These are phyloP conservation scores for Plasmodium fragile DNA, from an alignment of 169 alveolate species.

Conservation along the genomic window DNA sequence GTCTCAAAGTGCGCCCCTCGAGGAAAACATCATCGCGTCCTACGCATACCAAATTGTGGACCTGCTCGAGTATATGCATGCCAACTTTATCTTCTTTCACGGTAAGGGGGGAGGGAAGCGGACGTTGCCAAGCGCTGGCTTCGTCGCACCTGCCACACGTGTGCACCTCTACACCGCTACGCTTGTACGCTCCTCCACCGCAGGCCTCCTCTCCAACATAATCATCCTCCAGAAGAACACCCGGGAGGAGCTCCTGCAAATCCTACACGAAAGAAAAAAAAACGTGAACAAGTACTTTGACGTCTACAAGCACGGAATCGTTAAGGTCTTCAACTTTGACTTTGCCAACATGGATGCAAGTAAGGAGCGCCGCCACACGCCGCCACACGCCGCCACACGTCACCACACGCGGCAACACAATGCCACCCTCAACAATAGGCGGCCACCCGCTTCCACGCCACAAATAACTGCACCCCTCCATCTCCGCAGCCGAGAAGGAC, in stretches of 20 bases:
- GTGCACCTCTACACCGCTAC: background rate
- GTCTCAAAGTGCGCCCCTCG: slow-evolving; percentile 44
- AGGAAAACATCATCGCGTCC: slow-evolving; percentile 54
- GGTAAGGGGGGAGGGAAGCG: slow-evolving; percentile 31
- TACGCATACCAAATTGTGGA: slow-evolving; percentile 69
- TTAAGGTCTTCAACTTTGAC: slow-evolving; percentile 62
- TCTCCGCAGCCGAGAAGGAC: slow-evolving; percentile 42
- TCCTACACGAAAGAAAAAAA: slow-evolving; percentile 36
- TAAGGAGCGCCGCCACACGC: background rate
- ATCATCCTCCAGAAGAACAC: slow-evolving; percentile 65
- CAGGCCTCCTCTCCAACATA: slow-evolving; percentile 46
- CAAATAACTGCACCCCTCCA: background rate
- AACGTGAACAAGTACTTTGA: slow-evolving; percentile 55
- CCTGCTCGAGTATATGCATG: slow-evolving; percentile 61
- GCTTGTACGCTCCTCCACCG: too few species aligned
- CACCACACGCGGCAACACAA: too few species aligned
- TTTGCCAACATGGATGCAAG: slow-evolving; percentile 70
- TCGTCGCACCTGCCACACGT: background rate
- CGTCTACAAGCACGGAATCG: slow-evolving; percentile 64
- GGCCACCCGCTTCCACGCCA: too few species aligned
- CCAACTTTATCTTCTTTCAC: slow-evolving; percentile 55
- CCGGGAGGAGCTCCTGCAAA: slow-evolving; percentile 47
- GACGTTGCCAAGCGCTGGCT: background rate
- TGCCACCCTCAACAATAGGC: too few species aligned
- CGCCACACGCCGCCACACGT: background rate